Evolutionary conservation across 495 filamentous ascomycete genomes (phyloP).

Genomic region (Symbiotaphrina buchneri): DNA sequence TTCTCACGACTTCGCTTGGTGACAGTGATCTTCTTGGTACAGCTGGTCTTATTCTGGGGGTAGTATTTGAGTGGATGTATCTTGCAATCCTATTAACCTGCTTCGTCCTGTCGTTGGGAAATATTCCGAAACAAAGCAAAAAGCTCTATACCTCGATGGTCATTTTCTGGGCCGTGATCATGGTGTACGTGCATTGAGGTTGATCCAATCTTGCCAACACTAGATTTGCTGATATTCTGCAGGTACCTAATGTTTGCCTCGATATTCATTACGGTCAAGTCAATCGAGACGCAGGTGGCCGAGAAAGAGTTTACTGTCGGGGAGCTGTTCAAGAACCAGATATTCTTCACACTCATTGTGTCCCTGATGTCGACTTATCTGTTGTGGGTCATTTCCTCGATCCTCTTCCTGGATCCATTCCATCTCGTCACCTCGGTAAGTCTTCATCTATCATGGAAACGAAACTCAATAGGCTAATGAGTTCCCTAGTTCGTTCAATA

Average conservation of each 20-base stretch:
- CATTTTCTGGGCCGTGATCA: conserved; percentile 88
- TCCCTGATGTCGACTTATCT: conserved; percentile 81
- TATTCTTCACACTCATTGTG: conserved; percentile 87
- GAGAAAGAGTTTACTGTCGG: conserved; percentile 33
- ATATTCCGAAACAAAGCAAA: conserved; percentile 84
- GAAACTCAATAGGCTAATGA: conserved; percentile 9
- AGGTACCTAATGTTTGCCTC: conserved; percentile 89
- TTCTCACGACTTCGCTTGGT: conserved; percentile 71
- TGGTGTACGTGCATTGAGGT: conserved; percentile 33
- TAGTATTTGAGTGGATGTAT: conserved; percentile 94
- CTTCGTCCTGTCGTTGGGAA: conserved; percentile 88
- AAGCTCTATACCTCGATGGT: conserved; percentile 93
- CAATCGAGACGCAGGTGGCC: conserved; percentile 43
- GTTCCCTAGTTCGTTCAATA: conserved; percentile 63
- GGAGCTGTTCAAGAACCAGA: conserved; percentile 59
- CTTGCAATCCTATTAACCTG: conserved; percentile 78
- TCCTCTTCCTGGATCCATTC: conserved; percentile 97
- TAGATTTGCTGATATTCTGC: conserved; percentile 7
- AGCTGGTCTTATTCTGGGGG: conserved; percentile 54
- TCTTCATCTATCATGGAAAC: background rate
- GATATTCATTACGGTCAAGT: conserved; percentile 79
- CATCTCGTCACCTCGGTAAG: conserved; percentile 73
- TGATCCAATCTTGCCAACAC: conserved; percentile 3
- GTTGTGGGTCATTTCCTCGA: conserved; percentile 77
- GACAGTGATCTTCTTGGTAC: conserved; percentile 41